Evolutionary conservation across 106 monocot genomes (phyloP), one percentile per base, ranked within the genome.

Genomic region (Narthecium ossifragum): DNA sequence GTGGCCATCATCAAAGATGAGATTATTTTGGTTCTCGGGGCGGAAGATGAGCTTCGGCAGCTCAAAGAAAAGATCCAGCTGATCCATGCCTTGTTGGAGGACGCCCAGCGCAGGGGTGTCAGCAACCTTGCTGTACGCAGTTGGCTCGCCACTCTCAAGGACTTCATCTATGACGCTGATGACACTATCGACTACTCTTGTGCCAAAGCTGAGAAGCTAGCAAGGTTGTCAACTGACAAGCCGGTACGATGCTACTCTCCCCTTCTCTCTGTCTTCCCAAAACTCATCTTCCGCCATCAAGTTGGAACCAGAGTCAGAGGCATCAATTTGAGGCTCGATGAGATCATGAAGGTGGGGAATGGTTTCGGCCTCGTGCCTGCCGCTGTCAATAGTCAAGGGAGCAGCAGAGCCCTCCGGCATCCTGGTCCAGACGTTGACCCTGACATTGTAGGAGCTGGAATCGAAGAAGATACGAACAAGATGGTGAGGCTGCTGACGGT

Each of bases 91-190:
- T 13, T 70, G 2, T 23, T 70, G 21, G 34, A 7, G 1, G 61
- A 61, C 26, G 41, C 61, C 11, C 61, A 70, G 39, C 13, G 28
- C 7, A 61, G 21, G 54, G 26, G 12, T 12, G 11, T 70, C 31
- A 9, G 6, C 12, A 24, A 62, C 20, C 13, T 5, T 1, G 10
- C 53, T 26, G 30, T 70, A 8, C 11, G 39, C 27, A 7, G 8
- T 9, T 61, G 70, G 70, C 40, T 70, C 20, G 17, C 6, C 3
- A 21, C 41, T 12, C 51, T 70, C 13, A 48, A 20, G 12, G 51
- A 70, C 12, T 11, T 41, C 32, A 31, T 70, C n/a, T 70, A 70
- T 51, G 61, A 68, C 15, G 46, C 59, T 17, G 57, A 68, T 9
- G 68, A 68, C 33, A 17, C 49, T 26, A 31, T 68, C 12, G 61